A percentile compares a stretch with the other conserved stretches of the same genome.
Evolutionary conservation across 2,329 filamentous ascomycete species (phyloP).

Genomic region (Penicillium frequentans): DNA sequence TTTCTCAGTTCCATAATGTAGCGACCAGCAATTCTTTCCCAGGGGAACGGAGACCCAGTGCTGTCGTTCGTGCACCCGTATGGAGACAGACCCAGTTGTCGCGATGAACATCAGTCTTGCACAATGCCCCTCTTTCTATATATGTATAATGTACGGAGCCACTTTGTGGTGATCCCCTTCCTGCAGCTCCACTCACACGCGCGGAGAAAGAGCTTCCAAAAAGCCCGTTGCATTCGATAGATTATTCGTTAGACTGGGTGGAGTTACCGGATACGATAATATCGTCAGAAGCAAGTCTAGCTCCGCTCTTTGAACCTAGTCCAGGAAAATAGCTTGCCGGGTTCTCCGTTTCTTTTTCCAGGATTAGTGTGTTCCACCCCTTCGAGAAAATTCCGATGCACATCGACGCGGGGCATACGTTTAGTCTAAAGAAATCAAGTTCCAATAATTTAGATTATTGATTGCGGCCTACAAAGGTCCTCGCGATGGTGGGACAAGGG

Average conservation of each 20-base stretch:
- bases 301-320: conserved; percentile 12
- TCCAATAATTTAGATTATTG: neutral
- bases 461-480: neutral
- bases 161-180: neutral
- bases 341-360: conserved; percentile 8
- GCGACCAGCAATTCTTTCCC: no score
- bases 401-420: conserved; percentile 11
- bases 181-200: neutral
- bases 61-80: neutral
- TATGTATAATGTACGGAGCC: neutral
- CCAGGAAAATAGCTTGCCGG: conserved; percentile 2
- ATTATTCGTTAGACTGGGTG: conserved; percentile 4
- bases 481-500: neutral
- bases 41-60: neutral
- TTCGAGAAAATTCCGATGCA: conserved; percentile 26
- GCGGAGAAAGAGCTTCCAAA: neutral
- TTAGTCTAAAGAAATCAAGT: neutral
- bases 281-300: neutral
- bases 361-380: conserved; percentile 13
- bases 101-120: neutral
- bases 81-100: neutral
- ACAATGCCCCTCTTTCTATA: neutral
- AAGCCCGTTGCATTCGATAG: neutral
- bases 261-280: neutral
- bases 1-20: conserved; percentile 7